Evolutionary conservation across 176 grass and related monocot genomes (phyloP).

Genomic region (Eragrostis nindensis): DNA sequence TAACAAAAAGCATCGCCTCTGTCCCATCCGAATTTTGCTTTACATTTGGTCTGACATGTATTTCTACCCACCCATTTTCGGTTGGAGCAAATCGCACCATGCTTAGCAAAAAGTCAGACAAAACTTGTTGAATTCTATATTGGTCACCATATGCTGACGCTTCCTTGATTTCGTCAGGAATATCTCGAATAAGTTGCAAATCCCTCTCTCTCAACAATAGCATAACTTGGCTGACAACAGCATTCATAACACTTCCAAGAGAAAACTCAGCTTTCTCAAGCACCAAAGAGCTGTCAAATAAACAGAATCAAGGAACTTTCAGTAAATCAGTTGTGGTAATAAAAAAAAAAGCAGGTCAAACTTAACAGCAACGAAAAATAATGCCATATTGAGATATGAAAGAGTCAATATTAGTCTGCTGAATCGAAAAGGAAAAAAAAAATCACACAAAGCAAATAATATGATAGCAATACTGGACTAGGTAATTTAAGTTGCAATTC

Average conservation of each 20-base stretch:
- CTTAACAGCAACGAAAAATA: conserved; percentile 15
- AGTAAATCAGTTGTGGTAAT: conserved; percentile 22
- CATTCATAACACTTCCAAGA: conserved; percentile 80
- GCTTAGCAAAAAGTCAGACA: conserved; percentile 88
- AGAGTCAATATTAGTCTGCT: conserved; percentile 3
- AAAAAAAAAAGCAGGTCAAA: conserved; percentile 20
- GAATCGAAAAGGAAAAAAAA: conserved; percentile 6
- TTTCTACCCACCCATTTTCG: conserved; percentile 89
- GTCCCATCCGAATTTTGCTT: conserved; percentile 75
- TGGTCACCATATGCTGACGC: conserved; percentile 76
- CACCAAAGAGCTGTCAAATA: conserved; percentile 67
- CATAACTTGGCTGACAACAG: conserved; percentile 98
- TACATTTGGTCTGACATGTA: conserved; percentile 81
- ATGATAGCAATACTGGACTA: background rate
- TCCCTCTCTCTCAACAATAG: conserved; percentile 86
- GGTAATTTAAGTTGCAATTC: conserved; percentile 4
- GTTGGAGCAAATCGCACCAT: conserved; percentile 81
- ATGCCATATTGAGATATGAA: background rate
- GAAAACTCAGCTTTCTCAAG: conserved; percentile 90
- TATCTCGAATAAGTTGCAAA: conserved; percentile 91
- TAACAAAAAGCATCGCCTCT: conserved; percentile 61
- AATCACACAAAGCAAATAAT: background rate
- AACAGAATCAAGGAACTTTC: conserved; percentile 32
- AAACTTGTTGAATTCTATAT: conserved; percentile 93
- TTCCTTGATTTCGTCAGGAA: conserved; percentile 95